These are phyloP conservation scores for Ustilago bromivora DNA, from an alignment of 1,284 basidiomycete species.

Conservation along the genomic window DNA sequence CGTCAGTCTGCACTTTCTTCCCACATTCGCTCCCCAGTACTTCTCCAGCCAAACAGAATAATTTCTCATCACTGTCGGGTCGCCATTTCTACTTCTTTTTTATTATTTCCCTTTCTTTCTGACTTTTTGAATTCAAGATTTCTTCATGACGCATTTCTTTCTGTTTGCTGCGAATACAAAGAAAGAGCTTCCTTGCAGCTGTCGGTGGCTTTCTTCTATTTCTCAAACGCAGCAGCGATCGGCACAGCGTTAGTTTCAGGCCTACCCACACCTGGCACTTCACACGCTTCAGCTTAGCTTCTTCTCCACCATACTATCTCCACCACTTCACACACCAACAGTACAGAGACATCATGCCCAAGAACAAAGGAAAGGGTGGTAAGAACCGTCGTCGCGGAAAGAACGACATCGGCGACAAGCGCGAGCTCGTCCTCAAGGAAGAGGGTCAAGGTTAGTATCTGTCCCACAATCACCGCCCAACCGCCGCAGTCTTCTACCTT, in stretches of 20 bases:
- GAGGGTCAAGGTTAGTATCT: slow-evolving; percentile 83
- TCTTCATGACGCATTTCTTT: neutral
- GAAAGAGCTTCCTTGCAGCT: neutral
- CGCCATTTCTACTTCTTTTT: neutral
- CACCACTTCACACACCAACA: slow-evolving; percentile 6
- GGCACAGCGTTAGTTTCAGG: slow-evolving; percentile 7
- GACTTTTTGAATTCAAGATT: neutral
- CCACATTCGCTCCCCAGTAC: neutral
- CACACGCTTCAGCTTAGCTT: neutral
- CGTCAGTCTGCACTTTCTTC: slow-evolving; percentile 6
- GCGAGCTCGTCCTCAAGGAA: slow-evolving; percentile 98
- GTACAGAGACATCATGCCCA: slow-evolving; percentile 29
- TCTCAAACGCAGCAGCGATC: slow-evolving; percentile 5
- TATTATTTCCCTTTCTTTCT: neutral
- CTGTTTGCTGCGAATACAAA: neutral
- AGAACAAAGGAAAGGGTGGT: slow-evolving; percentile 81
- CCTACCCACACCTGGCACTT: neutral
- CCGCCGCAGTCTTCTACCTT: neutral
- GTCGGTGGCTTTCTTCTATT: neutral
- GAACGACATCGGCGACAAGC: slow-evolving; percentile 98
- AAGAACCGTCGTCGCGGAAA: slow-evolving; percentile 99
- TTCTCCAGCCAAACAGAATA: neutral
- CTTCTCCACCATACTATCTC: slow-evolving; percentile 15
- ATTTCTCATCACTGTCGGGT: neutral
- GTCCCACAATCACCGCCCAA: neutral